Evolutionary conservation across 441 rosid species (phyloP), one percentile per base, ranked within the genome.

Genomic region (Raphanus hybrid): DNA sequence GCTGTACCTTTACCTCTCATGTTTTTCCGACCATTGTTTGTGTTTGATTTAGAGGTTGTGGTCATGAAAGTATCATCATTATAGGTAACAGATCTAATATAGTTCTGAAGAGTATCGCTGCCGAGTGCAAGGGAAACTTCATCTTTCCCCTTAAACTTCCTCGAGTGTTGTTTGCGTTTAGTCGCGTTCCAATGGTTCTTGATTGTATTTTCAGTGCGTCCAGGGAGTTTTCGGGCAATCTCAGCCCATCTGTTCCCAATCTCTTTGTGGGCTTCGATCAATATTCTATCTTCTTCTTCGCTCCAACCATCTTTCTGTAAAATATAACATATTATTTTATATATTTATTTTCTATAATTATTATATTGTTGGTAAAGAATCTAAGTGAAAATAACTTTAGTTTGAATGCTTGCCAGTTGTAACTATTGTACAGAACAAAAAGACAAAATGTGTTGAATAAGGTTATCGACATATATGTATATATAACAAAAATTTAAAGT

Each of bases 171-270:
- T 67, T 86, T 81, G 65, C 98, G 82, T 72, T 88, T 92, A 15
- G 96, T 87, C 0, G 97, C 98, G 23, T 93, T 93, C 98, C 98
- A 93, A 14, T 90, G 98, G 70, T 93, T 93, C 71, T 93, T 93
- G 5, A 92, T 89, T 3, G 91, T 83, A 72, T 93, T 93, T 55
- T 93, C 97, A 0, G 92, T 87, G 26, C 97, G 83, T 1, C 96
- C 97, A 0, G 87, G 90, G 23, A 93, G 79, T 45, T 81, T 81
- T 43, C 83, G 80, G 2, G 98, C 91, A 3, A 92, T 94, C 81
- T 90, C 93, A 0, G 97, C 93, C 98, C 98, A 93, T 64, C 59
- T 81, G 78, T 92, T 93, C 0, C 97, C 98, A 3, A 92, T 70
- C 66, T 82, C 78, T 15, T 77, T 90, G 67, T 93, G 98, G 1